Conservation (phyloP, 371 early-diverging fungal genomes). For the Haplosporangium sp. region DNA sequence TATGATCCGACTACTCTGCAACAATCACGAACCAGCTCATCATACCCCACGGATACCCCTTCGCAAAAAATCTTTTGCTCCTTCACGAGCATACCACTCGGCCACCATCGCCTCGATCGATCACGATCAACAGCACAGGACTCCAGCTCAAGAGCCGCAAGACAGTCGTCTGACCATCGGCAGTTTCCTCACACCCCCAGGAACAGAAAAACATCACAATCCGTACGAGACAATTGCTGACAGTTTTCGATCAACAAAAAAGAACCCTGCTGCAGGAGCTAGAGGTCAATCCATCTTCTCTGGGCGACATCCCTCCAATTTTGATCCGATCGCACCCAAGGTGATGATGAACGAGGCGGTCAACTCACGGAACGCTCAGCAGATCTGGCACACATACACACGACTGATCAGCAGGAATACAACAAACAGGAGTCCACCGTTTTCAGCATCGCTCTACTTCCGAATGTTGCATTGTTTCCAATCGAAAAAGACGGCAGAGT, state of each 20-base stretch:
- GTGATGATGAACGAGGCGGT: slow-evolving; percentile 33
- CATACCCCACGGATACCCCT: slow-evolving; percentile 3
- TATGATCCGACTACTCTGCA: slow-evolving; percentile 28
- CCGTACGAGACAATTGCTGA: slow-evolving; percentile 44
- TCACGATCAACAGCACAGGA: neutral
- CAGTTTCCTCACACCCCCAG: slow-evolving; percentile 34
- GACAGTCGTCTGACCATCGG: slow-evolving; percentile 6
- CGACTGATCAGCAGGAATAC: slow-evolving; percentile 6
- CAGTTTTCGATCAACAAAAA: slow-evolving; percentile 9
- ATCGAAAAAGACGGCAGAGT: slow-evolving; percentile 10
- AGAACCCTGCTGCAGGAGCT: neutral
- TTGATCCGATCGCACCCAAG: slow-evolving; percentile 9
- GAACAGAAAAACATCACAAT: slow-evolving; percentile 21
- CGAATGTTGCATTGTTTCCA: slow-evolving; percentile 29
- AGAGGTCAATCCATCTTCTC: neutral
- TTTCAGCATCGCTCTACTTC: slow-evolving; percentile 19
- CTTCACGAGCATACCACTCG: slow-evolving; percentile 9
- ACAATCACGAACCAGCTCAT: slow-evolving; percentile 13
- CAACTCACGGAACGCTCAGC: slow-evolving; percentile 25
- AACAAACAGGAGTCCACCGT: neutral
- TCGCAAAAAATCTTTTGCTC: neutral
- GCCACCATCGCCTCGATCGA: neutral
- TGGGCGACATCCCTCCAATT: neutral
- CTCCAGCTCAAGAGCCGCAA: neutral
- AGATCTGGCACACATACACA: slow-evolving; percentile 41